Evolutionary conservation across 75 land plant species (phyloP), one percentile per base, ranked within the genome.

Genomic region (Ceratopteris richardii): DNA sequence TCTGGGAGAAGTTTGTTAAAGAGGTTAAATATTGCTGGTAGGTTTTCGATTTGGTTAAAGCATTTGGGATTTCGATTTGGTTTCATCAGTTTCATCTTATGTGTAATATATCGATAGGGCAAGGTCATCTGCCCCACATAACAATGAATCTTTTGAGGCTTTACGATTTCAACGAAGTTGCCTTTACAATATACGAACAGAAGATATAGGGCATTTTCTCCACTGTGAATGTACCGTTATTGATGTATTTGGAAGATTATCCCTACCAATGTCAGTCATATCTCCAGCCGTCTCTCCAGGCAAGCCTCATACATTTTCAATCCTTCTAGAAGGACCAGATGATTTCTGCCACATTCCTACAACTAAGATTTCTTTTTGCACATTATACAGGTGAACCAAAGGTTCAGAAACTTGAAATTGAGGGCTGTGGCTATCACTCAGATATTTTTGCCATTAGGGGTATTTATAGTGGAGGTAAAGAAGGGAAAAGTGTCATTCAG

Each of bases 1-100:
- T 58, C 7, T 58, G 61, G 61, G 61, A 58, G 16, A 58, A 58
- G 46, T 58, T 31, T 48, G 36, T 31, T 11, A 58, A 58, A 36
- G 48, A 58, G 10, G 31, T 58, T 6, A 58, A 58, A 7, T 58
- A 58, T 19, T 48, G 36, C 19, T 58, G 61, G 61, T 58, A 24
- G 22, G 61, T 1, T 33, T 33, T 9, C 9, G 37, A 33, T 9
- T 4, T 9, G 37, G 37, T 33, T 9, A 33, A n/a, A n/a, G 37
- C 7, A 4, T 3, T 33, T 33, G 37, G 37, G 37, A 33, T 9
- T 9, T 33, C 7, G 37, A 9, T 33, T 3, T 33, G 7, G 3
- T 33, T 33, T 9, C n/a, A n/a, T n/a, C n/a, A n/a, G n/a, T n/a
- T n/a, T n/a, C n/a, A n/a, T n/a, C n/a, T n/a, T n/a, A n/a, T n/a